These are phyloP conservation scores for Chloris gayana DNA, from an alignment of 176 grass and related monocot genomes.

Conservation along the genomic window DNA sequence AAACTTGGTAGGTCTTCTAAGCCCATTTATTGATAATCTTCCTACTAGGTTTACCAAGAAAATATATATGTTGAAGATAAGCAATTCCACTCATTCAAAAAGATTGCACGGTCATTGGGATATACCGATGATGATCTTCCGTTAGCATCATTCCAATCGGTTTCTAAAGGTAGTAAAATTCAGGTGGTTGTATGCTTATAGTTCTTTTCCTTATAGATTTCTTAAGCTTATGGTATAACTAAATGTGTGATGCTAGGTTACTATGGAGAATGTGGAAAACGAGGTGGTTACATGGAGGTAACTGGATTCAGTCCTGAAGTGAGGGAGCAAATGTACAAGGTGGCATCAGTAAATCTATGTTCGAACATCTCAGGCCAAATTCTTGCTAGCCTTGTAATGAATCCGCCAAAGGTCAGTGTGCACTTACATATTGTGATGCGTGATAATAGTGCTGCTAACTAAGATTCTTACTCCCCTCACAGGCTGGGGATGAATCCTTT, in stretches of 20 bases:
- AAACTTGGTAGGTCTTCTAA: slow-evolving; percentile 24
- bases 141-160: slow-evolving; percentile 86
- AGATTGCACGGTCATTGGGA: slow-evolving; percentile 83
- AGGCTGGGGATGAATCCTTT: slow-evolving; percentile 95
- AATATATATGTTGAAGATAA: slow-evolving; percentile 95
- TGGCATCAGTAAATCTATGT: slow-evolving; percentile 97
- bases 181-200: background rate
- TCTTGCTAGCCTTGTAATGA: slow-evolving; percentile 96
- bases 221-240: background rate
- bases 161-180: slow-evolving; percentile 78
- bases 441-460: slow-evolving; percentile 10
- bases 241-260: slow-evolving; percentile 62
- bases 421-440: background rate
- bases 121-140: slow-evolving; percentile 79
- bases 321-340: slow-evolving; percentile 98
- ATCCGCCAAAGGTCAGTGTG: slow-evolving; percentile 86
- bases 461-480: slow-evolving; percentile 35
- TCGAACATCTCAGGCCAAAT: slow-evolving; percentile 94
- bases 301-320: slow-evolving; percentile 89
- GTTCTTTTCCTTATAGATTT: slow-evolving; percentile 16
- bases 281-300: slow-evolving; percentile 98
- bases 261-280: slow-evolving; percentile 98
- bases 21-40: slow-evolving; percentile 17
- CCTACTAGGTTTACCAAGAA: slow-evolving; percentile 88
- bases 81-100: slow-evolving; percentile 92